These are phyloP conservation scores for Euphrasia confusa DNA, from an alignment of 257 asterid genomes.

Conservation along the genomic window DNA sequence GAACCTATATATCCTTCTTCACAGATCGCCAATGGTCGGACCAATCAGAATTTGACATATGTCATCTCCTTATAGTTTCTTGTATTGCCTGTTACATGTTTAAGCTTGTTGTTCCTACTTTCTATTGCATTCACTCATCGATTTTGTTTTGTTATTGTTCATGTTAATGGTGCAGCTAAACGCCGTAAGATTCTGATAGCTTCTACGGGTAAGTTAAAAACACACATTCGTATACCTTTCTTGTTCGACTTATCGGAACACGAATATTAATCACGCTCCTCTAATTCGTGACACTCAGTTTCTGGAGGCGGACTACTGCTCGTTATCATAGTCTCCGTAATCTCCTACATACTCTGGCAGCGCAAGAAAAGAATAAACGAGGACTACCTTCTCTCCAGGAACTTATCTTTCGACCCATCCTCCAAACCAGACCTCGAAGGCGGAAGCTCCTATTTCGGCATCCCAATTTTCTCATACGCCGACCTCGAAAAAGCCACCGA, in stretches of 20 bases:
- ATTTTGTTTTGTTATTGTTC: not conserved
- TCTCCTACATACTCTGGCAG: not conserved
- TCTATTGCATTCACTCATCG: not conserved
- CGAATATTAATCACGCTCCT: not conserved
- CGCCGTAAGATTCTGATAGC: not conserved
- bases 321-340: not conserved
- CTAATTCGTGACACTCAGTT: not conserved
- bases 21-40: too few species aligned
- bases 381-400: slow-evolving; percentile 4
- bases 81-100: not conserved
- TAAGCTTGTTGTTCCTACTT: not conserved
- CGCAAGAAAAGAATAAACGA: not conserved
- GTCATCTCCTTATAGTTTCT: not conserved
- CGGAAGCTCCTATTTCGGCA: slow-evolving; percentile 31
- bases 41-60: too few species aligned
- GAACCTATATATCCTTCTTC: too few species aligned
- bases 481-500: slow-evolving; percentile 61
- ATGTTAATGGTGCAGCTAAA: not conserved
- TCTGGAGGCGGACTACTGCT: not conserved
- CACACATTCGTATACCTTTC: not conserved
- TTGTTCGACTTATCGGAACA: not conserved
- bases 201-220: not conserved
- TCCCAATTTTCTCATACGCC: slow-evolving; percentile 55
- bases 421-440: not conserved
- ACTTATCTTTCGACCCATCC: not conserved